phyloP scores from a whole-genome alignment of 2,329 filamentous ascomycete genomes.

The Gaeumannomyces sp. region DNA sequence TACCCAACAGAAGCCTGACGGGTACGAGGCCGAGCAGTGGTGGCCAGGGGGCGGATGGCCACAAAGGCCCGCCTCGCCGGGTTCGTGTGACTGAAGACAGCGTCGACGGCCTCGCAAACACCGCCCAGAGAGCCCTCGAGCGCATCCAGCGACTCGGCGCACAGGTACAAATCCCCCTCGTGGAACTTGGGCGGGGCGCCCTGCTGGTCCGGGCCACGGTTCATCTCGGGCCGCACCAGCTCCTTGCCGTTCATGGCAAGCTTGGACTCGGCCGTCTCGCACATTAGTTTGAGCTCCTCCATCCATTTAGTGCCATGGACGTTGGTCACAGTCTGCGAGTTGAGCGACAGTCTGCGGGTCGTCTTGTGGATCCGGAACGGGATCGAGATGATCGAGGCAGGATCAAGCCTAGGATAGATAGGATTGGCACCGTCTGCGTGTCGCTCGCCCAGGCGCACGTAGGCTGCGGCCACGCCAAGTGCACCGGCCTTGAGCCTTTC shows the following conservation, averaged over 20 bases:
- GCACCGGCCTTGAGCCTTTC: slow-evolving; percentile 83
- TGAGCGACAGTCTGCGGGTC: slow-evolving; percentile 61
- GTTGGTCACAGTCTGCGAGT: slow-evolving; percentile 73
- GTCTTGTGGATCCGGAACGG: slow-evolving; percentile 87
- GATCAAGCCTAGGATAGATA: slow-evolving; percentile 56
- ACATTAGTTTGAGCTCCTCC: slow-evolving; percentile 83
- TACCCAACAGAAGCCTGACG: slow-evolving; percentile 96
- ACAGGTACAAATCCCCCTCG: slow-evolving; percentile 86
- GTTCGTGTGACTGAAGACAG: slow-evolving; percentile 59
- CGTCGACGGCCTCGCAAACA: slow-evolving; percentile 87
- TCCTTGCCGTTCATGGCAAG: slow-evolving; percentile 74
- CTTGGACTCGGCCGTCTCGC: slow-evolving; percentile 70
- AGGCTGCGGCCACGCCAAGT: slow-evolving; percentile 77
- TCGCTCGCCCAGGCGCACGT: slow-evolving; percentile 80
- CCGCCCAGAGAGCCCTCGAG: slow-evolving; percentile 89
- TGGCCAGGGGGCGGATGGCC: slow-evolving; percentile 90
- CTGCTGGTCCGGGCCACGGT: slow-evolving; percentile 38
- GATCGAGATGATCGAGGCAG: slow-evolving; percentile 47
- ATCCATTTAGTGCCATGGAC: slow-evolving; percentile 93
- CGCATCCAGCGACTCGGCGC: slow-evolving; percentile 75
- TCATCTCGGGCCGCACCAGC: slow-evolving; percentile 61
- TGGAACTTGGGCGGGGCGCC: slow-evolving; percentile 58
- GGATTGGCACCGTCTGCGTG: slow-evolving; percentile 66
- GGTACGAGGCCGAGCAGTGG: slow-evolving; percentile 83
- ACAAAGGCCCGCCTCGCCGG: slow-evolving; percentile 75